Base-by-base conservation (phyloP, 2,329 filamentous ascomycete species). In the Gnomoniopsis sp. region DNA sequence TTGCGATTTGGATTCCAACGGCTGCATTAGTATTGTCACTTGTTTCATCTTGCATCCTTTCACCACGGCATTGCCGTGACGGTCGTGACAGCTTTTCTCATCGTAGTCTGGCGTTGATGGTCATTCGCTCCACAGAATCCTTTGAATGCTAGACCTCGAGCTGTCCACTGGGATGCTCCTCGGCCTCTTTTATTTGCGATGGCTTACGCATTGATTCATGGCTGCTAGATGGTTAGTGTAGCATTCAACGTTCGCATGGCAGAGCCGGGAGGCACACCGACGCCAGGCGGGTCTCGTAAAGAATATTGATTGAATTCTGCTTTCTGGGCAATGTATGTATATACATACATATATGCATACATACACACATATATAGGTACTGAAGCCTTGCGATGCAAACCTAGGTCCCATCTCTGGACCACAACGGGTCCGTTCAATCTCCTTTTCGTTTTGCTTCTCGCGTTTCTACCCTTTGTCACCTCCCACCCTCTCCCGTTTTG, bases 11-110 rank as follows among this genome's bases (percentile, higher is more conserved):
- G 56, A 49, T 59, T 62, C 56, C 49, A 59, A 56, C 41, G 57
- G 60, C 38, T 62, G 60, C 60, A 62, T 62, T 48, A 56, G 49
- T 53, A 50, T 36, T 49, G 47, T 53, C 49, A 49, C 41, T 44
- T 59, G 41, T 53, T 51, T 59, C 57, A 53, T 48, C 53, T 60
- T 60, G 58, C 48, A 49, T 49, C 33, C 38, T 52, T 43, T 36
- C 47, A 12, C 34, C 41, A 4, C 14, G 21, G 4, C n/a, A 15
- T 34, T 14, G 38, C 38, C 38, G 38, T 43, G 38, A 43, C 4
- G 38, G 26, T 8, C 26, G 26, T 30, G 8, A 30, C 8, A 30
- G 26, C 34, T 8, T 38, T 15, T 38, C 34, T 38, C 34, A n/a
- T n/a, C n/a, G n/a, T n/a, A n/a, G n/a, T n/a, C n/a, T n/a, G n/a